Percentiles rank a stretch among this genome's conserved stretches.
Evolutionary conservation across 1,284 basidiomycete genomes (phyloP).

Genomic region (Tremellales sp.): DNA sequence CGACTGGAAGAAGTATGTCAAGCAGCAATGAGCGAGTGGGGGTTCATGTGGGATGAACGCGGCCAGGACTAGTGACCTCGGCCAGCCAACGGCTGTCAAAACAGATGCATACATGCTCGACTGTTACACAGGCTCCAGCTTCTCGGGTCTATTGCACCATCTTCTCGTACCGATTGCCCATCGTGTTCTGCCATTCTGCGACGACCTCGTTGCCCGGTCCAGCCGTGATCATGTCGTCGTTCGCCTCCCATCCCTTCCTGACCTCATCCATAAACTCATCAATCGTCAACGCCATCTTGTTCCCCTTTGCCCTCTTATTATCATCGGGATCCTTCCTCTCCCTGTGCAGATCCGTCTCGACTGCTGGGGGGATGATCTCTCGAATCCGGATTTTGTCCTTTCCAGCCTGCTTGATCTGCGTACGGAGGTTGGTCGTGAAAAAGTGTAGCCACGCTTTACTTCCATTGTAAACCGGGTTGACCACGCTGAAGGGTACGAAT

Average conservation of each 20-base stretch:
- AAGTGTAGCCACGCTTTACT: conserved; percentile 27
- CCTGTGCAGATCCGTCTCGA: conserved; percentile 29
- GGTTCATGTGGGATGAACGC: too few species aligned
- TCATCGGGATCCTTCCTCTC: conserved; percentile 28
- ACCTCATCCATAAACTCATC: conserved; percentile 31
- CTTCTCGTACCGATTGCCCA: conserved; percentile 16
- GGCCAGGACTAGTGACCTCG: too few species aligned
- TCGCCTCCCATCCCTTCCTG: conserved; percentile 19
- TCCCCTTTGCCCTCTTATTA: conserved; percentile 21
- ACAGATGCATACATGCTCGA: too few species aligned
- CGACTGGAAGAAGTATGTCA: conserved; percentile 30
- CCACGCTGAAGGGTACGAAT: conserved; percentile 23
- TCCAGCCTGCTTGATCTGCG: conserved; percentile 12
- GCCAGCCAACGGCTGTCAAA: too few species aligned
- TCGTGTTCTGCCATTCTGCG: conserved; percentile 13
- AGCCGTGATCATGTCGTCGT: conserved; percentile 15
- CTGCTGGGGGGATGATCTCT: conserved; percentile 29
- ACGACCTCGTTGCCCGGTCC: conserved; percentile 13
- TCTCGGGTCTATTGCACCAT: conserved; percentile 8
- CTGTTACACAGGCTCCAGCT: too few species aligned
- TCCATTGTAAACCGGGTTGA: conserved; percentile 29
- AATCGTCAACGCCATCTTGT: conserved; percentile 11
- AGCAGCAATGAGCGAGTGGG: too few species aligned
- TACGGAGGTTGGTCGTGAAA: conserved; percentile 20
- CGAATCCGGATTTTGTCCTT: conserved; percentile 23